phyloP scores from a whole-genome alignment of 2,329 filamentous ascomycete species.

The Penicillium sp. region DNA sequence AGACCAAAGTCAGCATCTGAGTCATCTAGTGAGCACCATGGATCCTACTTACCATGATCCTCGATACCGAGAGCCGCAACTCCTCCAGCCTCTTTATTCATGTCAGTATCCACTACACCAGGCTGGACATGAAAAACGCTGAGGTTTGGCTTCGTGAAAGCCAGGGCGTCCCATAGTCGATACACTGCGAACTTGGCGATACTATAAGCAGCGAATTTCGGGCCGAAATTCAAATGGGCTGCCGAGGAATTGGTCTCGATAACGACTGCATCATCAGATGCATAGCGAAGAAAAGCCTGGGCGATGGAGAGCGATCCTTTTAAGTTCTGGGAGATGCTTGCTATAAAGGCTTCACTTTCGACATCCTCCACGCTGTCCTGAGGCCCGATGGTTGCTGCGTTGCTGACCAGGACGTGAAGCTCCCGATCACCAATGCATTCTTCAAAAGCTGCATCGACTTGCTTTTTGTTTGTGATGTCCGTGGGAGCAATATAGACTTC shows the following conservation, averaged over 20 bases:
- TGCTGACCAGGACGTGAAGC: conserved; percentile 51
- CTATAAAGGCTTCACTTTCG: conserved; percentile 41
- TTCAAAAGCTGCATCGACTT: conserved; percentile 12
- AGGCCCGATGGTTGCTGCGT: conserved; percentile 43
- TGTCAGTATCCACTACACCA: conserved; percentile 31
- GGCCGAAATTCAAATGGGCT: conserved; percentile 42
- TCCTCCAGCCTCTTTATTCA: conserved; percentile 35
- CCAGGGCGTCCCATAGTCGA: conserved; percentile 39
- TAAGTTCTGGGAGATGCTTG: conserved; percentile 12
- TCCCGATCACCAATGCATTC: conserved; percentile 11
- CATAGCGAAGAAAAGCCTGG: conserved; percentile 41
- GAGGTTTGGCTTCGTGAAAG: conserved; percentile 33
- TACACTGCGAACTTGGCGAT: conserved; percentile 39
- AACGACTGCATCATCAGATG: conserved; percentile 39
- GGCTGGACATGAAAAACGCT: conserved; percentile 44
- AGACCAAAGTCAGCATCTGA: neutral
- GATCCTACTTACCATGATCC: conserved; percentile 37
- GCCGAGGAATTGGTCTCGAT: conserved; percentile 46
- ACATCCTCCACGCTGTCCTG: conserved; percentile 36
- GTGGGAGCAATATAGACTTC: conserved; percentile 38
- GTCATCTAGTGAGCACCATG: neutral
- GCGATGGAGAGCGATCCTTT: conserved; percentile 14
- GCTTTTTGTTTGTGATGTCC: conserved; percentile 14
- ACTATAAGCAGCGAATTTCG: conserved; percentile 34
- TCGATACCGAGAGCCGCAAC: conserved; percentile 29